These are phyloP conservation scores for Capsicum pubescens DNA, from an alignment of 257 asterid genomes.

Conservation along the genomic window DNA sequence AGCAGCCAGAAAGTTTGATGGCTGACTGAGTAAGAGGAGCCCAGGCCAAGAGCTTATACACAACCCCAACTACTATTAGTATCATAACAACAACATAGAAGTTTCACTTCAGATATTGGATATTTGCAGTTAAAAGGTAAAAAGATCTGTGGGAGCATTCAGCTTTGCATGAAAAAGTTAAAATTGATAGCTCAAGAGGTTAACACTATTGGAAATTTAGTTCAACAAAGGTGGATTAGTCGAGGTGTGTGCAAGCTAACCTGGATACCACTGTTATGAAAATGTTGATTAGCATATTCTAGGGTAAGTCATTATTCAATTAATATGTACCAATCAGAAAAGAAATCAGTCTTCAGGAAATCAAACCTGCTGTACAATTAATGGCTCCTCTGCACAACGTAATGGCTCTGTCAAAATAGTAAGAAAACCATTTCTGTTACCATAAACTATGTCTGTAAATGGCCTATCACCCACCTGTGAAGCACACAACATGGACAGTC, in stretches of 20 bases:
- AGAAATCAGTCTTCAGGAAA: constrained; percentile 11
- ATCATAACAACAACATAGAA: background rate
- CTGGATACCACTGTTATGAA: background rate
- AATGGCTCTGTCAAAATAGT: constrained; percentile 87
- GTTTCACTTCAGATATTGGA: background rate
- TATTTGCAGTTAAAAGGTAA: constrained; percentile 2
- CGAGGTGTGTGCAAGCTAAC: background rate
- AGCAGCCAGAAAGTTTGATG: constrained; percentile 12
- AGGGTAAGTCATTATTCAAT: background rate
- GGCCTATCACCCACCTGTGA: constrained; percentile 97
- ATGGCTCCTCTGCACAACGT: constrained; percentile 78
- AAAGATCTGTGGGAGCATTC: background rate
- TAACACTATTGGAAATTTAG: background rate
- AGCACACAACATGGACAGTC: constrained; percentile 32
- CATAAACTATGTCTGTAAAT: constrained; percentile 87
- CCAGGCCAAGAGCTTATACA: background rate
- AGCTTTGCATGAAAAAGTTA: background rate
- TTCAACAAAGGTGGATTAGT: constrained; percentile 22
- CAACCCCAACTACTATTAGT: background rate
- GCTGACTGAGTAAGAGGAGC: background rate
- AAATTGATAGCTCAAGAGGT: constrained; percentile 8
- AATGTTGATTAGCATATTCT: background rate
- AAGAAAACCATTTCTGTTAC: constrained; percentile 83
- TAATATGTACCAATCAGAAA: background rate
- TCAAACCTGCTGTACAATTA: constrained; percentile 79